Evolutionary conservation across 257 asterid genomes (phyloP), one percentile per base, ranked within the genome.

Genomic region (Solanum sitiens): DNA sequence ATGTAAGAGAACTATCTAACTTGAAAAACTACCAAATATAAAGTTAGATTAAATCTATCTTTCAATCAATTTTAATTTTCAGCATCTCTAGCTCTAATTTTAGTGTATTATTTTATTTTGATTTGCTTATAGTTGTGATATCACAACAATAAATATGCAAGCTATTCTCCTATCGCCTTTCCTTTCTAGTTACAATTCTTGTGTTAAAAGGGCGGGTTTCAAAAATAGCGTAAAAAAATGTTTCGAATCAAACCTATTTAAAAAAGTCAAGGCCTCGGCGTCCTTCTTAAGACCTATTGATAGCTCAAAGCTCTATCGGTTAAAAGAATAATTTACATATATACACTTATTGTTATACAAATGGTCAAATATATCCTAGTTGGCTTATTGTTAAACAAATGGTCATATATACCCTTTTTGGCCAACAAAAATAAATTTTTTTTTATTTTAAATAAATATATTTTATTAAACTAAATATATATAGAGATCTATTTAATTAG

Each of bases 1-100:
- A 80, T 47, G 85, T 80, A 47, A 77, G 63, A 77, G 39, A 76
- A 77, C 39, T 44, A 42, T 77, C 63, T 44, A 77, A 47, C 85
- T 80, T 45, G 85, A 47, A 80, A 80, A 80, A 45, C 85, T 16
- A 80, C 25, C 20, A 80, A 27, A 80, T 45, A 45, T 80, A 30
- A 80, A 80, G 30, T 80, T 50, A 47, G 16, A 80, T 20, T 47
- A 42, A 45, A 45, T 79, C 42, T 42, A 11, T 79, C 1, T 16
- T 8, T 77, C 63, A 44, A 25, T 44, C 65, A 77, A n/a, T 42
- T 77, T 77, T 35, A 42, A 27, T 27, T 27, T 27, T 27, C 30
- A 27, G 30, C 30, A 1, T 27, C 30, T 27, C 30, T 27, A 27
- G 30, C 30, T 27, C n/a, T n/a, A n/a, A n/a, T n/a, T 27, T 27